Base-by-base conservation (phyloP, 345 rosid species). In the Eucalyptus brandiana region DNA sequence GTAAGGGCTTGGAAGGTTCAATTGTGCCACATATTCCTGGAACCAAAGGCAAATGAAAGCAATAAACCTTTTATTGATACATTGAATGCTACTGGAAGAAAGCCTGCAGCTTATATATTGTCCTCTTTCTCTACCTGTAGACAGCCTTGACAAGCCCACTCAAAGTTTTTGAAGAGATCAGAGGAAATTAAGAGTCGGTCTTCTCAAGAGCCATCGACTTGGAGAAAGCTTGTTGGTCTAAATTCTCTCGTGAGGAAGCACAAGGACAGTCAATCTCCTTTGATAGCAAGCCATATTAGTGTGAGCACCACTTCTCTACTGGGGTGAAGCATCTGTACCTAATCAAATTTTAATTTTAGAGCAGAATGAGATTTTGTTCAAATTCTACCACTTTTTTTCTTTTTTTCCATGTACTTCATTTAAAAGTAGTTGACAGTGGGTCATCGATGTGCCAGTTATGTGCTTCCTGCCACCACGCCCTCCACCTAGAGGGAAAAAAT, bases 91-190 rank as follows among this genome's bases (percentile, higher is more conserved):
- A 86, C 42, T 72, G 19, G 62, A 0, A 56, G 96, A 89, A 88
- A 87, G 89, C 88, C 87, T 89, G 89, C 88, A 45, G 87, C 80
- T 47, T 51, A 80, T 8, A 67, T 32, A 26, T 32, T 67, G 2
- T 67, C 12, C 42, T 32, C 42, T 17, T 67, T 67, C 80, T 67
- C 17, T 67, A 91, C 90, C 88, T 91, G 89, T 80, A 93, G 91
- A 90, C 94, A 93, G 88, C 67, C 92, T 30, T 93, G 93, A 91
- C 88, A 65, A 80, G 80, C 89, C 86, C 67, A 86, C 80, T 94
- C 95, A 28, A 93, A 90, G 56, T 87, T 87, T 87, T 93, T 93
- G 60, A 93, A 87, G 88, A 93, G 91, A 89, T 72, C 92, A 47
- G 92, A 90, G 50, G 89, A 90, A 89, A 56, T 23, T 56, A 56